phyloP scores from a whole-genome alignment of 148 eudicot species.

The Beta vulgaris region DNA sequence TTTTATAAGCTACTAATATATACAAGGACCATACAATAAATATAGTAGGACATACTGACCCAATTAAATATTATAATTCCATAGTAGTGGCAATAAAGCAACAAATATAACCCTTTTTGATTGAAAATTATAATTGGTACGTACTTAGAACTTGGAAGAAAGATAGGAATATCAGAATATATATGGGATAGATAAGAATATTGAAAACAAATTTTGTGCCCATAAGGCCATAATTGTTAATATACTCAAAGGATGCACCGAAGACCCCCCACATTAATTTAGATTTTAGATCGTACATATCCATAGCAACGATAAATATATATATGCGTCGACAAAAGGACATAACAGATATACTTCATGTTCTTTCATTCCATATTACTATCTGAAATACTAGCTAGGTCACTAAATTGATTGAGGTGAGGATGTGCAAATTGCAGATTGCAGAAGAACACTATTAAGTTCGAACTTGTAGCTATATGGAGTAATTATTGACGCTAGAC shows the following conservation, averaged over 20 bases:
- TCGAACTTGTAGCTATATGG: no score
- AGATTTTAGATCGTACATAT: neutral
- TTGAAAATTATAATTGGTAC: no score
- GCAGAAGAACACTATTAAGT: no score
- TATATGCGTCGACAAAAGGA: neutral
- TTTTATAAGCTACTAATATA: no score
- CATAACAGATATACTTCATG: neutral
- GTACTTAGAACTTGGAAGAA: no score
- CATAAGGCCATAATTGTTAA: neutral
- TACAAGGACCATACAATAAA: conserved; percentile 3
- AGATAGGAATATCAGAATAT: no score
- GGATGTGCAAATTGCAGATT: no score
- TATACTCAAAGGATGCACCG: neutral
- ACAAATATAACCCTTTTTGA: no score
- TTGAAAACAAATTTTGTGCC: no score
- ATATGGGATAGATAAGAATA: no score
- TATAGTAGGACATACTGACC: neutral
- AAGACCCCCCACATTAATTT: no score
- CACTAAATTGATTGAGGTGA: neutral
- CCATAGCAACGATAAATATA: neutral
- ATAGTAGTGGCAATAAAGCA: neutral
- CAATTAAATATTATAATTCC: neutral
- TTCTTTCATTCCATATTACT: neutral
- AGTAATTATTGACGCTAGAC: no score
- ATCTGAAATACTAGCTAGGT: neutral